A percentile compares a stretch with the other conserved stretches of the same genome.
These are phyloP conservation scores for Rubia yunnanensis DNA, from an alignment of 257 asterid genomes.

Conservation along the genomic window DNA sequence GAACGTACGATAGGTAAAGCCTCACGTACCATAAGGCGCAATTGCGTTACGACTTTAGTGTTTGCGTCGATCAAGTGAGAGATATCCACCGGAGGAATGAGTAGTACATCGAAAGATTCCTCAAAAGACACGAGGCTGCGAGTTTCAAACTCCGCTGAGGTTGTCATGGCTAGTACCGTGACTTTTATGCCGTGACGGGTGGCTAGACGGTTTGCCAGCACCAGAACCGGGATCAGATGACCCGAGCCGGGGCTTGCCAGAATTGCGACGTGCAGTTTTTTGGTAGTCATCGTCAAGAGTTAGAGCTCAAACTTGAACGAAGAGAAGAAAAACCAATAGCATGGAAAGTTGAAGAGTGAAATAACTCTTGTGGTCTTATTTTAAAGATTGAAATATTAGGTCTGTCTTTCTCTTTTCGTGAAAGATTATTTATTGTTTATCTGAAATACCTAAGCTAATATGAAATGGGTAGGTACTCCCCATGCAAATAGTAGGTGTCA, in stretches of 20 bases:
- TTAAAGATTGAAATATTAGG: no score
- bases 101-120: conserved; percentile 10
- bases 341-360: no score
- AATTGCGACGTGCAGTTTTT: conserved; percentile 30
- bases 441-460: no score
- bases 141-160: conserved; percentile 25
- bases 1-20: background rate
- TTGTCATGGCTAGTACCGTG: conserved; percentile 32
- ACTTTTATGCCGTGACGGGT: conserved; percentile 31
- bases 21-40: conserved; percentile 4
- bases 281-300: conserved; percentile 11
- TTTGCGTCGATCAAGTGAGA: conserved; percentile 34
- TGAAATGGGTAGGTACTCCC: no score
- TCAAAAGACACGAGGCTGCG: conserved; percentile 15
- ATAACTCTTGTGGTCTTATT: no score
- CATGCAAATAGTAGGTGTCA: no score
- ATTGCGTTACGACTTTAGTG: conserved; percentile 29
- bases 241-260: conserved; percentile 69
- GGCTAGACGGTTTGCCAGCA: conserved; percentile 49
- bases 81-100: conserved; percentile 43
- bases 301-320: no score
- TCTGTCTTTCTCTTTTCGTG: no score
- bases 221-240: conserved; percentile 47
- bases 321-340: no score
- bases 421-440: no score